phyloP scores from a whole-genome alignment of 169 alveolate genomes.

The Plasmodium vivax region DNA sequence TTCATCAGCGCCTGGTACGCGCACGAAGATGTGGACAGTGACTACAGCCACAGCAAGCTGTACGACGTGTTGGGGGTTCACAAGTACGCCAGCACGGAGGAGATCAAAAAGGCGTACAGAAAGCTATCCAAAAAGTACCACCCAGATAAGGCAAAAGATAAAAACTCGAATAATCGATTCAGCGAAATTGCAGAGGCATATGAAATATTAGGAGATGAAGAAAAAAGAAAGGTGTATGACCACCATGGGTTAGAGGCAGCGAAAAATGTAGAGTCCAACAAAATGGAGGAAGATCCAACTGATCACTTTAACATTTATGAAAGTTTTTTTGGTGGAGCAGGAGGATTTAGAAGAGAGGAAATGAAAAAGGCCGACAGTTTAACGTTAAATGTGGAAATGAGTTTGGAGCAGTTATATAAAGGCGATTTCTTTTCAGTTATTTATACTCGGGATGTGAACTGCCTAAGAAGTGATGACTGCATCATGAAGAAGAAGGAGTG shows the following conservation, averaged over 20 bases:
- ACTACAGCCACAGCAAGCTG: conserved; percentile 68
- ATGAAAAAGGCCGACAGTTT: conserved; percentile 83
- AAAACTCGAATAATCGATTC: conserved; percentile 88
- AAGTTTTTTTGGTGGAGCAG: conserved; percentile 81
- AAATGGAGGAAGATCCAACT: conserved; percentile 64
- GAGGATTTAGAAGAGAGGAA: conserved; percentile 78
- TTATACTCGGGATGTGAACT: conserved; percentile 79
- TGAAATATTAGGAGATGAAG: conserved; percentile 91
- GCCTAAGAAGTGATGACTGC: conserved; percentile 87
- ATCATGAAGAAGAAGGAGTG: conserved; percentile 84
- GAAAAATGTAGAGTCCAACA: conserved; percentile 77
- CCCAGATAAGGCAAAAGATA: conserved; percentile 91
- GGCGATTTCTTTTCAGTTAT: conserved; percentile 82
- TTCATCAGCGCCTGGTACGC: conserved; percentile 51
- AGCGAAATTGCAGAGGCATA: conserved; percentile 92
- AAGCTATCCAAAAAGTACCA: conserved; percentile 88
- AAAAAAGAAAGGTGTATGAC: conserved; percentile 91
- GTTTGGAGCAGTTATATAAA: conserved; percentile 84
- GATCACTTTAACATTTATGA: conserved; percentile 81
- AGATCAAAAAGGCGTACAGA: conserved; percentile 93
- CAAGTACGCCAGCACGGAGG: conserved; percentile 85
- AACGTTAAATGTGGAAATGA: conserved; percentile 78
- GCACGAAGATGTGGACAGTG: conserved; percentile 49
- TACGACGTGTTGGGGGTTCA: conserved; percentile 84
- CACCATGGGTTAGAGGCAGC: conserved; percentile 93